Evolutionary conservation across 2,329 filamentous ascomycete genomes (phyloP), one percentile per base, ranked within the genome.

Genomic region (Ophiostoma sp.): DNA sequence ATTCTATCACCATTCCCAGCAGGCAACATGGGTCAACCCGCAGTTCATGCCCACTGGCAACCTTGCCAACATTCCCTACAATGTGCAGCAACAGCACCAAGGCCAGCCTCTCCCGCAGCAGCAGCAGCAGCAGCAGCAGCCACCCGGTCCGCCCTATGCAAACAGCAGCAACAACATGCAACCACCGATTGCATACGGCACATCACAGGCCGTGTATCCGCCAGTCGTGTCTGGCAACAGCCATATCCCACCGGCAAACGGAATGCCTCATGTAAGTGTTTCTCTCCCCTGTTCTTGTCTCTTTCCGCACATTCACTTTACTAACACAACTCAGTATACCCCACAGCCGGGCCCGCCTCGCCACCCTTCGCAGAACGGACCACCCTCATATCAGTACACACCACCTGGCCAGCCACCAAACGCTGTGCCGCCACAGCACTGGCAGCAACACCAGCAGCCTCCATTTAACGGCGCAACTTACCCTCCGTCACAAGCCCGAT

Each of bases 1-100:
- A 3, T 92, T 89, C 79, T 92, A 89, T 80, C 86, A 87, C 31
- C 82, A 83, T 28, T 84, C 84, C 72, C 75, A 88, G 74, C 87
- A 89, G 77, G 83, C 85, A 45, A 87, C 87, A 4, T 91, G 89
- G 89, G 83, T 86, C 12, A 80, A 87, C 64, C 84, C 87, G 31
- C 88, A 89, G 75, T 90, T 87, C n/a, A 72, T 73, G 4, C 86
- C 85, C 2, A 69, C 68, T 5, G 70, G 36, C 19, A 71, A 25
- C 71, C 64, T 33, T 17, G 36, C 17, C 22, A 63, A 22, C 22
- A 15, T 50, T 3, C 42, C 59, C 28, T 69, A 69, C 28, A 19
- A 31, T 19, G 39, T 12, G 7, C 63, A 68, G 63, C 45, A 36
- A 22, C 33, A 19, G 12, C 57, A 61, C 25, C 71, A 68, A 22